Conservation (phyloP, 164 flowering plant genomes). For the Stephania cephalantha region DNA sequence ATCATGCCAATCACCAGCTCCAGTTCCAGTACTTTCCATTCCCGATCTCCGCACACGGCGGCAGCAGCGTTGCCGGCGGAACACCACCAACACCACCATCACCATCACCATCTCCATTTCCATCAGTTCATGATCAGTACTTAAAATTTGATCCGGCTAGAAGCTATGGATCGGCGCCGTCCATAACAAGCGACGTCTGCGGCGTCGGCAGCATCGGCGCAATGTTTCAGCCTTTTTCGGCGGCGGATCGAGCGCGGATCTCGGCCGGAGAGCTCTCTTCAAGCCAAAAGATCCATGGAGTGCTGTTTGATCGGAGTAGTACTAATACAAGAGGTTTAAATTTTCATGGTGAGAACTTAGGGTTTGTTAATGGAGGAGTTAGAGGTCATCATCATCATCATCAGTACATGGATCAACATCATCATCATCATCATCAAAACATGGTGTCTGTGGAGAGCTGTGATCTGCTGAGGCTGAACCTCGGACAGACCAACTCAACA, state of each 20-base stretch:
- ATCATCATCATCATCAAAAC: neutral
- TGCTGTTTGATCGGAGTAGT: constrained; percentile 2
- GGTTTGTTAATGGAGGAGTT: constrained; percentile 12
- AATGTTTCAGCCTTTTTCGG: neutral
- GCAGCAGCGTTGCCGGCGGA: too few relatives aligned
- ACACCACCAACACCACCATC: neutral
- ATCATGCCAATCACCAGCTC: neutral
- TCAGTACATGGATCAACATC: too few relatives aligned
- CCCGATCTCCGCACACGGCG: neutral
- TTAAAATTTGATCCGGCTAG: neutral
- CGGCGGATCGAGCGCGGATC: constrained; percentile 1
- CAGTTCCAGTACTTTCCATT: constrained; percentile 10
- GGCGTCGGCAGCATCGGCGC: too few relatives aligned
- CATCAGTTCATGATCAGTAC: neutral
- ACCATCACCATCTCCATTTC: neutral
- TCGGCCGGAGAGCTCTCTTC: constrained; percentile 24
- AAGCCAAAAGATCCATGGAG: constrained; percentile 17
- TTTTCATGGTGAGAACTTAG: constrained; percentile 13
- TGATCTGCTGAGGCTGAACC: constrained; percentile 13
- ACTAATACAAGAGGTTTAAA: constrained; percentile 13
- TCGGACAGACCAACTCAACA: constrained; percentile 3
- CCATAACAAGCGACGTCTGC: neutral
- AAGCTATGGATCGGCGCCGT: neutral
- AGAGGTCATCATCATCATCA: neutral
- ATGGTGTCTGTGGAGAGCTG: neutral